Base-by-base conservation (phyloP, 495 filamentous ascomycete species). In the Aspergillus affinis region DNA sequence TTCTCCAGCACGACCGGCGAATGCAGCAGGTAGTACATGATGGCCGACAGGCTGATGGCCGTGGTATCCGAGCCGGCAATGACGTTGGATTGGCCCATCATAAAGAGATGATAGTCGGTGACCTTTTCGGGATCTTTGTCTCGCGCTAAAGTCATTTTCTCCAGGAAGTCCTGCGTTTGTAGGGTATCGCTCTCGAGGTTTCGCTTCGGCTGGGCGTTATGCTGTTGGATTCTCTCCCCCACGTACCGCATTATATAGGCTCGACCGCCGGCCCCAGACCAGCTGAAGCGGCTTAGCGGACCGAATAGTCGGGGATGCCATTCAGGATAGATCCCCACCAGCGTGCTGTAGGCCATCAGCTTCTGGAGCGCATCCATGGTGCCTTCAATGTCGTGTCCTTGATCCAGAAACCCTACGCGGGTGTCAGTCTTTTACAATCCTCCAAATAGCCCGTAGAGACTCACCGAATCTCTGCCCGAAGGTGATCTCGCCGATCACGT, bases 401-500 rank as follows among this genome's bases (percentile, higher is more conserved):
- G 69, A 68, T 86, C 85, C 19, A 88, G 68, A 63, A 87, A 86
- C 0, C 86, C 84, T 72, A 61, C 21, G 53, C 59, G 26, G 27
- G n/a, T 30, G 51, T 57, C 21, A 51, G n/a, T 21, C 2, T 19
- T 19, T 19, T 48, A 2, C 27, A 41, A 12, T 10, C 21, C 18
- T 17, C 19, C 1, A 6, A 17, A 9, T 15, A 7, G 12, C 19
- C 18, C 3, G 27, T 36, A 36, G 26, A 15, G 8, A 58, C 54
- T 51, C 55, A 74, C 74, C 75, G 65, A 88, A 85, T 10, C 83
- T 75, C 61, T 87, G 82, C 54, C 80, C 80, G 62, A 86, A 89
- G 3, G 84, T 87, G 62, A 90, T 86, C 61, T 87, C 80, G 36
- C 84, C 84, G 60, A 89, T 88, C 2, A 87, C 83, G 58, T 86